These are phyloP conservation scores for Pseudozyma tsukubaensis DNA, from an alignment of 1,284 basidiomycete species.

Conservation along the genomic window DNA sequence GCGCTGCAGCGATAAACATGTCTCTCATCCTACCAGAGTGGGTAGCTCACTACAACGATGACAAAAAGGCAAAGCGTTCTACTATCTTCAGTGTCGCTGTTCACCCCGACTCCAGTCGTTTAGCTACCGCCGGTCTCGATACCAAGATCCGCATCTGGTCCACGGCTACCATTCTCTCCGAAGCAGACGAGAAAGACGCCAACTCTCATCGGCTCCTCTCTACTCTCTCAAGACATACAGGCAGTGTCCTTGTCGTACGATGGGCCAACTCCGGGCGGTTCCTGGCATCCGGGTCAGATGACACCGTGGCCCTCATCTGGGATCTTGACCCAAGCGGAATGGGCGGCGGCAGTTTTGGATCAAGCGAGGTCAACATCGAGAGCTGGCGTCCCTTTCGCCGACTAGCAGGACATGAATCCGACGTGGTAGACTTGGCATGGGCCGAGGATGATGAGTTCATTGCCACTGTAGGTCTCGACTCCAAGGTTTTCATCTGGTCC, in stretches of 20 bases:
- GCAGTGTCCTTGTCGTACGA: slow-evolving; percentile 90
- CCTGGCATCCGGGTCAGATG: slow-evolving; percentile 96
- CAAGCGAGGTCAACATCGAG: slow-evolving; percentile 75
- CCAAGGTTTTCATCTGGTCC: slow-evolving; percentile 86
- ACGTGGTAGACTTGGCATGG: slow-evolving; percentile 97
- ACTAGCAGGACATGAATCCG: slow-evolving; percentile 82
- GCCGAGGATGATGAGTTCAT: slow-evolving; percentile 82
- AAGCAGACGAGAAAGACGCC: slow-evolving; percentile 77
- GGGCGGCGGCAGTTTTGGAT: slow-evolving; percentile 59
- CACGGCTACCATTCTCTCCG: slow-evolving; percentile 87
- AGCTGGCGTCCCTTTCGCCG: slow-evolving; percentile 94
- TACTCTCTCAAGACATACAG: slow-evolving; percentile 92
- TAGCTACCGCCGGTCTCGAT: slow-evolving; percentile 93
- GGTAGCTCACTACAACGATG: slow-evolving; percentile 64
- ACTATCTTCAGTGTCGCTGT: slow-evolving; percentile 93
- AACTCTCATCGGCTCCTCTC: slow-evolving; percentile 86
- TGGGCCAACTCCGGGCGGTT: slow-evolving; percentile 95
- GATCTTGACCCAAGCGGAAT: slow-evolving; percentile 77
- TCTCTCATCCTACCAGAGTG: slow-evolving; percentile 65
- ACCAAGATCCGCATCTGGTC: slow-evolving; percentile 97
- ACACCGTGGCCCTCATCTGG: slow-evolving; percentile 96
- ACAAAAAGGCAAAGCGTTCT: slow-evolving; percentile 76
- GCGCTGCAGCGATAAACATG: slow-evolving; percentile 37
- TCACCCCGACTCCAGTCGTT: slow-evolving; percentile 92
- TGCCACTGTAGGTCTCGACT: slow-evolving; percentile 93